phyloP scores from a whole-genome alignment of 306 rosid species.

The Sphenostylis stenocarpa region DNA sequence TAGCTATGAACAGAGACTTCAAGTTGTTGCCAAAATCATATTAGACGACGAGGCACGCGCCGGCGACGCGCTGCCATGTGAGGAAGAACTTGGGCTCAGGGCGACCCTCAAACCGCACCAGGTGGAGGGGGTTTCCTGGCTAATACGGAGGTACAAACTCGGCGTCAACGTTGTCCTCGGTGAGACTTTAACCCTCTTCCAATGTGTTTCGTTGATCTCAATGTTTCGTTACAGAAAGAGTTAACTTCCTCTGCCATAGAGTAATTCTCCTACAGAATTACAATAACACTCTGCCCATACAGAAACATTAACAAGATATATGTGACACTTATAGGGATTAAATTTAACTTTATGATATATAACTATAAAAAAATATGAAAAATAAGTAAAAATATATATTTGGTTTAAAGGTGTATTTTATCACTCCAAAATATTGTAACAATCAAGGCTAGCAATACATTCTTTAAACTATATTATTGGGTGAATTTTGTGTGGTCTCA shows the following conservation, averaged over 20 bases:
- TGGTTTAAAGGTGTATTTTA: neutral
- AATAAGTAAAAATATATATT: neutral
- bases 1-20: conserved; percentile 65
- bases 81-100: conserved; percentile 57
- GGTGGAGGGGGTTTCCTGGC: conserved; percentile 89
- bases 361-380: neutral
- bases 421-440: neutral
- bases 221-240: too few relatives aligned
- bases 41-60: conserved; percentile 41
- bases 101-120: conserved; percentile 85
- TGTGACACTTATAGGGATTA: too few relatives aligned
- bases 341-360: too few relatives aligned
- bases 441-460: neutral
- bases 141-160: conserved; percentile 65
- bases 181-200: conserved; percentile 26
- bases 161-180: conserved; percentile 95
- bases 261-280: too few relatives aligned
- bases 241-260: too few relatives aligned
- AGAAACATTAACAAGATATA: too few relatives aligned
- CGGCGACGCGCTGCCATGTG: conserved; percentile 31
- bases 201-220: conserved; percentile 12
- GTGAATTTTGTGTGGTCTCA: neutral
- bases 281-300: too few relatives aligned
- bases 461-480: neutral
- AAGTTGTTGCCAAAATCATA: conserved; percentile 54